A percentile compares a stretch with the other conserved stretches of the same genome.
These are phyloP conservation scores for Globisporangium middletonii DNA, from an alignment of 352 stramenopile genomes.

Conservation along the genomic window DNA sequence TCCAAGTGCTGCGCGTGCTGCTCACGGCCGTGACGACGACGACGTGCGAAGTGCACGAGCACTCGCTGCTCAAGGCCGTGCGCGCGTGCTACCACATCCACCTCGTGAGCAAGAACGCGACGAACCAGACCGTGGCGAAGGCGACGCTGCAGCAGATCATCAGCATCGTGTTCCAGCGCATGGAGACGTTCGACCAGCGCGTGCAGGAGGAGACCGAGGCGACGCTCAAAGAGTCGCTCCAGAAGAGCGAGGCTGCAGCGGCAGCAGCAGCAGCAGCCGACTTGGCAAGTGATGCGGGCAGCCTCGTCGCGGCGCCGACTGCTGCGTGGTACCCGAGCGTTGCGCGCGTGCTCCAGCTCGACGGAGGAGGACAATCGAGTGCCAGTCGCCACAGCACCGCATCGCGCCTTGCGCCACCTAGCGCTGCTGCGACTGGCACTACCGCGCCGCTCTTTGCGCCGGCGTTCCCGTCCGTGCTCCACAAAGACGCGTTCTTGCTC, in stretches of 20 bases:
- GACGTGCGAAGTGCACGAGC: constrained; percentile 89
- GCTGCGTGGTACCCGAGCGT: constrained; percentile 46
- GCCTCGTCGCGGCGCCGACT: constrained; percentile 11
- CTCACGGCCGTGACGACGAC: constrained; percentile 88
- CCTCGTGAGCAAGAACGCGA: constrained; percentile 85
- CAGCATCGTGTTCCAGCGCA: constrained; percentile 93
- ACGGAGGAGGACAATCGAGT: neutral
- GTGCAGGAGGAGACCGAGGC: constrained; percentile 63
- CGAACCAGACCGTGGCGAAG: constrained; percentile 97
- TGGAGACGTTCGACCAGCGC: constrained; percentile 90
- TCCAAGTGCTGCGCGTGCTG: constrained; percentile 91
- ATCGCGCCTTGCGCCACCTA: neutral
- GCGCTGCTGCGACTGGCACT: constrained; percentile 2
- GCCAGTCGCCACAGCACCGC: neutral
- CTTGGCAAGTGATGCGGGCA: constrained; percentile 10
- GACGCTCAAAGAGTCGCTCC: constrained; percentile 43
- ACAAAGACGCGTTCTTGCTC: constrained; percentile 98
- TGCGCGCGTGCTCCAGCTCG: constrained; percentile 23
- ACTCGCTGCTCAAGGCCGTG: constrained; percentile 93
- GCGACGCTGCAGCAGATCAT: constrained; percentile 97
- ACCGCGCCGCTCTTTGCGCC: constrained; percentile 35
- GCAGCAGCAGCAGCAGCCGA: constrained; percentile 12
- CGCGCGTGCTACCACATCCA: constrained; percentile 96
- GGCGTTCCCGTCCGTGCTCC: constrained; percentile 93
- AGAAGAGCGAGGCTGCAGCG: constrained; percentile 25